These are phyloP conservation scores for Stemphylium vesicarium DNA, from an alignment of 2,329 filamentous ascomycete species.

Conservation along the genomic window DNA sequence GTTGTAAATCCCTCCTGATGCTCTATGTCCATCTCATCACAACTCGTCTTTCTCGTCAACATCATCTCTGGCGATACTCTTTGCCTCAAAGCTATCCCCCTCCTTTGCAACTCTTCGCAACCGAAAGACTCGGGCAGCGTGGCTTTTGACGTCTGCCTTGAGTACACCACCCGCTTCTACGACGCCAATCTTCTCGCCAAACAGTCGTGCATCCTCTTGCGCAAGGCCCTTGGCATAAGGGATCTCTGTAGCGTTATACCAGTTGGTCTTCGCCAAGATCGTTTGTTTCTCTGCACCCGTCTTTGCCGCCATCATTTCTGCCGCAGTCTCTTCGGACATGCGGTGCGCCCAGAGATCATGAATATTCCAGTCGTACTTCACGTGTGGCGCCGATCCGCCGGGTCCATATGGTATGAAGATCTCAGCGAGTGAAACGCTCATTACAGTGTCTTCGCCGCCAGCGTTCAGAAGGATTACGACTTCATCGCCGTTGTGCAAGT, in stretches of 20 bases:
- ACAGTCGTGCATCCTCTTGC: slow-evolving; percentile 25
- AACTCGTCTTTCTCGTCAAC: slow-evolving; percentile 23
- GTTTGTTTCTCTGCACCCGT: slow-evolving; percentile 14
- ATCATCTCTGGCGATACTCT: slow-evolving; percentile 27
- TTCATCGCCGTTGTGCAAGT: slow-evolving; percentile 30
- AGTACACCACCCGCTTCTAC: slow-evolving; percentile 27
- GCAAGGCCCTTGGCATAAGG: slow-evolving; percentile 28
- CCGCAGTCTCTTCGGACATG: slow-evolving; percentile 24
- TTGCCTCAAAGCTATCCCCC: slow-evolving; percentile 29
- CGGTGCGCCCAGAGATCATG: slow-evolving; percentile 35
- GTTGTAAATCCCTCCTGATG: no score
- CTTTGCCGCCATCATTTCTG: slow-evolving; percentile 19
- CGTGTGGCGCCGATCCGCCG: slow-evolving; percentile 31
- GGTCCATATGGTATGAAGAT: slow-evolving; percentile 34
- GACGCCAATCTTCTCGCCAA: slow-evolving; percentile 32
- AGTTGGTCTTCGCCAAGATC: slow-evolving; percentile 24
- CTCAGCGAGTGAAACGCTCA: slow-evolving; percentile 30
- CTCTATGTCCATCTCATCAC: background rate
- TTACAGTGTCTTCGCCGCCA: slow-evolving; percentile 25
- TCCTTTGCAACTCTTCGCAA: slow-evolving; percentile 26
- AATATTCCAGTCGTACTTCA: slow-evolving; percentile 31
- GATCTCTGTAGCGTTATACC: slow-evolving; percentile 32
- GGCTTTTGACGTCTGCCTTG: slow-evolving; percentile 26
- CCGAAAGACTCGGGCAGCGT: slow-evolving; percentile 28
- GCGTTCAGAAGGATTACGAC: slow-evolving; percentile 32